These are phyloP conservation scores for Gossypioides kirkii DNA, from an alignment of 345 rosid species.

Conservation along the genomic window DNA sequence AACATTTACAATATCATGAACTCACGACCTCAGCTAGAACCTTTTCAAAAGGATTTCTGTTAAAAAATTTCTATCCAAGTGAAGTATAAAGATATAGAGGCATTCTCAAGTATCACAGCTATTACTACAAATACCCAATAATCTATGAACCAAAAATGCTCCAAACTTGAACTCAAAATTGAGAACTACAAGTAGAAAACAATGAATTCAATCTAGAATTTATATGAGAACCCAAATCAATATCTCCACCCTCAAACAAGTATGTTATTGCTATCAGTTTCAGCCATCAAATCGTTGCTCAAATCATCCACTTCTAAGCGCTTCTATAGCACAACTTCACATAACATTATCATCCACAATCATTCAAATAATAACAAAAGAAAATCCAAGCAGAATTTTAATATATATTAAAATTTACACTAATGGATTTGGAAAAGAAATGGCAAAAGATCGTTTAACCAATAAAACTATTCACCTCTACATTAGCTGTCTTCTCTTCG, in stretches of 20 bases:
- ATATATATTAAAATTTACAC: neutral
- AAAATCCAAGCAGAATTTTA: neutral
- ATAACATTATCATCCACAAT: neutral
- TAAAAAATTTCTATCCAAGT: too few relatives aligned
- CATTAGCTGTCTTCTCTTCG: conserved; percentile 25
- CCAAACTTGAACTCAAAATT: neutral
- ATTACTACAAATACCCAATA: neutral
- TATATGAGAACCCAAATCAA: neutral
- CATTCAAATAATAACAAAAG: neutral
- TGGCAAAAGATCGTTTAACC: neutral
- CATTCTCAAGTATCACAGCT: neutral
- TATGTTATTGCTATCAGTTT: neutral
- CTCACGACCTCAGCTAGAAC: too few relatives aligned
- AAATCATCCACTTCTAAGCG: neutral
- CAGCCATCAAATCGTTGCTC: neutral
- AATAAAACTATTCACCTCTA: conserved; percentile 28
- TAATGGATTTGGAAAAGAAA: neutral
- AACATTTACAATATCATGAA: neutral
- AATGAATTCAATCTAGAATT: neutral
- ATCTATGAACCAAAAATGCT: neutral
- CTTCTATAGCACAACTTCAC: neutral
- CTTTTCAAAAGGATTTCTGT: too few relatives aligned
- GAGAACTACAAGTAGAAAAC: neutral
- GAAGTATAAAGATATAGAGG: neutral
- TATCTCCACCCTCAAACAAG: neutral